Conservation (phyloP, 495 filamentous ascomycete genomes). For the Evernia prunastri region DNA sequence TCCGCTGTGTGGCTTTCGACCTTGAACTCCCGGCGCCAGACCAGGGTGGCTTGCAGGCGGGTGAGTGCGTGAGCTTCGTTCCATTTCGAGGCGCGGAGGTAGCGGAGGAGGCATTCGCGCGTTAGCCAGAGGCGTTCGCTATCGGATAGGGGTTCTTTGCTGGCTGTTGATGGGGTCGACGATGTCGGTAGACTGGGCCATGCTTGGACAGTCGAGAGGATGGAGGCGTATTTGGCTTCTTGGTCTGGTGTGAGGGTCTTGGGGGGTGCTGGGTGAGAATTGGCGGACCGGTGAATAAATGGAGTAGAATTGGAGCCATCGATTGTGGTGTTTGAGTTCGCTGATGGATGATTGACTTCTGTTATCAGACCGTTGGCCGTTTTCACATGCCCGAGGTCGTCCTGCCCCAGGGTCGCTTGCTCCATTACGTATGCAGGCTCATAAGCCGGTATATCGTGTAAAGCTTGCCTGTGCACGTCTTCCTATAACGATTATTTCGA, state of each 20-base stretch:
- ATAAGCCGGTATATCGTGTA: background rate
- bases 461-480: background rate
- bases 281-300: slow-evolving; percentile 54
- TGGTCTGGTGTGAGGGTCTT: slow-evolving; percentile 66
- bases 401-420: background rate
- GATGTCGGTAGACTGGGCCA: slow-evolving; percentile 68
- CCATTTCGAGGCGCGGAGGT: slow-evolving; percentile 92
- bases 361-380: background rate
- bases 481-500: background rate
- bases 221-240: slow-evolving; percentile 68
- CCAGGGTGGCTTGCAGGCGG: slow-evolving; percentile 69
- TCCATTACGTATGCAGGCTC: background rate
- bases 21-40: slow-evolving; percentile 86
- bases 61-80: slow-evolving; percentile 64
- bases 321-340: slow-evolving; percentile 12
- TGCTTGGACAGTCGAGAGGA: slow-evolving; percentile 57
- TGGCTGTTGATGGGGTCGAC: slow-evolving; percentile 49
- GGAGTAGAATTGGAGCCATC: slow-evolving; percentile 44
- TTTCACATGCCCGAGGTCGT: background rate
- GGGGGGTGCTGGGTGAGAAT: slow-evolving; percentile 46
- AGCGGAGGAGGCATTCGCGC: slow-evolving; percentile 84
- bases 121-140: slow-evolving; percentile 85
- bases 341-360: background rate
- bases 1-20: slow-evolving; percentile 67
- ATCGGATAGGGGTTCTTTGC: slow-evolving; percentile 59